These are phyloP conservation scores for Leccinellum rugosiceps DNA, from an alignment of 768 basidiomycete genomes.

Conservation along the genomic window DNA sequence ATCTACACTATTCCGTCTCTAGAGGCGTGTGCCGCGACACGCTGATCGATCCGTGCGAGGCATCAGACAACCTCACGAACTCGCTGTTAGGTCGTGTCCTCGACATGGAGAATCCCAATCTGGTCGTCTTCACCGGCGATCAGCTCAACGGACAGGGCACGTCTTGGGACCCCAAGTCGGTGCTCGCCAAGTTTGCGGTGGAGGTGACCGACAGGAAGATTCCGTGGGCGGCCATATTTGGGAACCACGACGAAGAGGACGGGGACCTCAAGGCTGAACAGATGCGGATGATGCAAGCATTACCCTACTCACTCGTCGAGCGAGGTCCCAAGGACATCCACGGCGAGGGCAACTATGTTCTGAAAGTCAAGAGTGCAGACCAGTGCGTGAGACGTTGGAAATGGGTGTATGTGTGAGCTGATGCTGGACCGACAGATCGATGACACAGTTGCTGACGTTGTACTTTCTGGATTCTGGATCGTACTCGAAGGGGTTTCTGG, in stretches of 20 bases:
- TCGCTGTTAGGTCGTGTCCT: constrained; percentile 68
- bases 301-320: constrained; percentile 85
- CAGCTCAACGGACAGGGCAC: constrained; percentile 91
- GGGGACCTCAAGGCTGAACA: constrained; percentile 63
- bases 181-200: constrained; percentile 83
- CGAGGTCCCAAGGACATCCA: constrained; percentile 80
- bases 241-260: constrained; percentile 88
- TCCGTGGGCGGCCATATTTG: constrained; percentile 91
- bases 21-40: constrained; percentile 78
- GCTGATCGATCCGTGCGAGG: constrained; percentile 42
- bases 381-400: constrained; percentile 48
- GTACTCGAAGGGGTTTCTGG: constrained; percentile 58
- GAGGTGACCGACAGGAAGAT: constrained; percentile 72
- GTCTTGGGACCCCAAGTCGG: constrained; percentile 84
- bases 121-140: constrained; percentile 92
- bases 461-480: constrained; percentile 90
- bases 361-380: constrained; percentile 83
- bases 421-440: constrained; percentile 52
- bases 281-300: constrained; percentile 62
- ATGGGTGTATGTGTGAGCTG: background rate
- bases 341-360: constrained; percentile 88
- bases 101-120: constrained; percentile 80
- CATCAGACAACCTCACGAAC: constrained; percentile 78
- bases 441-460: constrained; percentile 82
- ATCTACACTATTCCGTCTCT: constrained; percentile 88